Evolutionary conservation across 2,329 filamentous ascomycete genomes (phyloP).

Genomic region (Zalaria sp.): DNA sequence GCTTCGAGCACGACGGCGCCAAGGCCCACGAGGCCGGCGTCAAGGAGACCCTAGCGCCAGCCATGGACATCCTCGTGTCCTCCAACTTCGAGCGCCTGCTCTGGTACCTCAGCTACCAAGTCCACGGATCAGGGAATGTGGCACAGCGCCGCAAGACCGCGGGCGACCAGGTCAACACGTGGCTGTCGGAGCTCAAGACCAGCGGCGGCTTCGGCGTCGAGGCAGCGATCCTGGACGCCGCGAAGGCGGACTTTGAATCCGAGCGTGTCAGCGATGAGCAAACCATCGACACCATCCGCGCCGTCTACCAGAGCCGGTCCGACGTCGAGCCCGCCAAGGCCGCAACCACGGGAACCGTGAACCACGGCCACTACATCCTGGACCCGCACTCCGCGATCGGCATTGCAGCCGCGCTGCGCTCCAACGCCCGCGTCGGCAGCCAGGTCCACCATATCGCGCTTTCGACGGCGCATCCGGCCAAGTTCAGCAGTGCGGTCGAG

Average conservation of each 20-base stretch:
- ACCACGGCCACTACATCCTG: conserved; percentile 54
- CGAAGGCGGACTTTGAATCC: conserved; percentile 64
- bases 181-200: conserved; percentile 69
- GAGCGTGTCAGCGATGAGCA: conserved; percentile 50
- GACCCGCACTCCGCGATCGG: conserved; percentile 91
- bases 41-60: conserved; percentile 82
- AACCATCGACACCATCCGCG: conserved; percentile 32
- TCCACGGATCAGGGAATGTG: conserved; percentile 30
- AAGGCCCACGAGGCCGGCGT: conserved; percentile 57
- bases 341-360: conserved; percentile 20
- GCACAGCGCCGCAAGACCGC: conserved; percentile 34
- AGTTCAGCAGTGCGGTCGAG: conserved; percentile 79
- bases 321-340: conserved; percentile 15
- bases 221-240: conserved; percentile 54
- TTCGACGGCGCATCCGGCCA: conserved; percentile 89
- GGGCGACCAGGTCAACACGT: conserved; percentile 61
- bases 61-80: conserved; percentile 94
- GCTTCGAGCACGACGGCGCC: conserved; percentile 40
- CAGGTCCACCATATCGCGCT: conserved; percentile 61
- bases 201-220: conserved; percentile 75
- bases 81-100: conserved; percentile 94
- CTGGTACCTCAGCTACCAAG: conserved; percentile 79
- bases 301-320: conserved; percentile 20
- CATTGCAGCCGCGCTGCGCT: conserved; percentile 60
- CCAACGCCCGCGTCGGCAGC: conserved; percentile 32